Evolutionary conservation across 2,329 filamentous ascomycete genomes (phyloP), one percentile per base, ranked within the genome.

Genomic region (Huntiella bhutanensis): DNA sequence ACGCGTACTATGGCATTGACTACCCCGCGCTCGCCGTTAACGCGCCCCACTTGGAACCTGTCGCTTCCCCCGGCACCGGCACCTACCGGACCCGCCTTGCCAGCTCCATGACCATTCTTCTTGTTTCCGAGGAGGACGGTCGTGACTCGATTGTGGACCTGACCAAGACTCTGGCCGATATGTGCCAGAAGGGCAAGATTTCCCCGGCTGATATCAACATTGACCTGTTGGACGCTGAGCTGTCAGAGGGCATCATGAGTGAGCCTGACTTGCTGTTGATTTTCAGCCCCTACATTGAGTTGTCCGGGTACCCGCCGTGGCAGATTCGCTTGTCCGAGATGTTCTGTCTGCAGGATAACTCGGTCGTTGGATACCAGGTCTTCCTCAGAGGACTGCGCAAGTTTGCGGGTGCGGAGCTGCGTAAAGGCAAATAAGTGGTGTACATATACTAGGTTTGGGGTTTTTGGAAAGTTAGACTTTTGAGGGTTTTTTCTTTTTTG

Each of bases 271-370:
- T 98, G 11, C 66, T 98, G 49, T 73, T 98, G 46, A 65, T 94
- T 6, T 98, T 98, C 59, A 77, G 81, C 1, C 83, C 87, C 3
- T 75, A 77, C 43, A 76, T 96, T 46, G 79, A 86, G 58, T 64
- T 98, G 39, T 79, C 85, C 46, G 86, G 91, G 7, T 98, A 96
- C 59, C 91, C 91, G 7, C 91, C 91, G 1, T 98, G 91, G 91
- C 91, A 95, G 63, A 73, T 96, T 51, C 75, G 91, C 38, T 65
- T 98, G 57, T 95, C 87, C 0, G 91, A 98, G 67, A 95, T 98
- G 49, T 95, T 87, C 60, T 75, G 77, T 55, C 66, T 82, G 10
- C 71, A 72, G 48, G 82, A 87, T 57, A 85, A 85, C 59, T 73
- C 81, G 52, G 77, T 77, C 1, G 87, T 98, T 13, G 86, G 86